Base-by-base conservation (phyloP, 352 stramenopile genomes). In the Globisporangium recalcitrans region DNA sequence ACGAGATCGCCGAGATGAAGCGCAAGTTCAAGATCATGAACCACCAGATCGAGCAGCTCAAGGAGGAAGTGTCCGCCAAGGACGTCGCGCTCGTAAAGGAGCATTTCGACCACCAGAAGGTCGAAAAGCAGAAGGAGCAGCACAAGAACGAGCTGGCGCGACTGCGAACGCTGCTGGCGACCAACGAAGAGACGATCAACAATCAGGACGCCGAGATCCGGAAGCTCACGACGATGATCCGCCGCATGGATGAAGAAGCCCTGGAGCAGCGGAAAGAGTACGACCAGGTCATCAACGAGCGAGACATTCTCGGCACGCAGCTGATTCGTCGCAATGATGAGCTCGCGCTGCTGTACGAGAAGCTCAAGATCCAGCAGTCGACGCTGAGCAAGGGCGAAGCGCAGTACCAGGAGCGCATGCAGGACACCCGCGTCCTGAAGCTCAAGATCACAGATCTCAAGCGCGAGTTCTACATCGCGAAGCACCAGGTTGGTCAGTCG, bases 11-110 rank as follows among this genome's bases (percentile, higher is more conserved):
- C 8, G 90, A 98, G 68, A 96, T 99, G 84, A 98, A 98, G 68
- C 85, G 93, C 69, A 98, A 98, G 70, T 97, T 98, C 74, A 98
- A 98, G 72, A 98, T 98, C 72, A 90, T 98, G 69, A 97, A 86
- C 51, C 91, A 98, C 73, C 90, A 98, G 64, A 93, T 99, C 55
- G 92, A 98, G 72, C 93, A 98, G 69, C 84, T 98, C 32, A 98
- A 98, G 73, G 95, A 98, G 63, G 95, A 98, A 62, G 93, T 98
- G 40, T 83, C 78, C 8, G 91, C 88, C 9, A 98, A 98, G 77
- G 96, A 99, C 67, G 80, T 97, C 26, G 92, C 91, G 26, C 74
- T 99, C 8, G 90, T 98, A 10, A 98, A 98, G 68, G 93, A 98
- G 68, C 90, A 98, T 65, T 98, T 97, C 67, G 91, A 98, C 63